Evolutionary conservation across 148 eudicot species (phyloP), one percentile per base, ranked within the genome.

Genomic region (Tetragonia tetragonoides): DNA sequence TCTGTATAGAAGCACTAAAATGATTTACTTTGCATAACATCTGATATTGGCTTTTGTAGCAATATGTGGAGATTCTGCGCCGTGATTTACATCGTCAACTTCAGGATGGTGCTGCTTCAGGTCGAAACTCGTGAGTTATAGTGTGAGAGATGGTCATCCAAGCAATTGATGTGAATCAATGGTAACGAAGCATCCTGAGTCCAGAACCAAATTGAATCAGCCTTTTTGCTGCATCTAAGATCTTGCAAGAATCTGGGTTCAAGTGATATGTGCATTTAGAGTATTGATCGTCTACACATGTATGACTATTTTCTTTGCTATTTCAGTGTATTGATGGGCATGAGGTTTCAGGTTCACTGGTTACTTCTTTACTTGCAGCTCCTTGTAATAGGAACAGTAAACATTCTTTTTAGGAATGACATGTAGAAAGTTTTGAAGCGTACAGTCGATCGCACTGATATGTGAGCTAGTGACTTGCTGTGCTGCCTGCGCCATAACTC

Each of bases 51-150:
- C 21, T 41, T 42, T 57, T 57, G 42, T 23, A 83, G 85, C 66
- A 57, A 75, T 83, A 79, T 69, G 9, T 66, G 70, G 85, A 79
- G 70, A 79, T 54, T 54, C 70, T 83, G 18, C 73, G 59, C 34
- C 7, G 60, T 46, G 85, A 83, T 72, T 14, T 83, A 44, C 56
- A 49, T 16, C 73, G 39, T n/a, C 77, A 34, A 14, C 80, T 83
- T 72, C 64, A 79, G 69, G 80, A 61, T 2, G 70, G 38, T 56
- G 65, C 77, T 37, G 46, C 54, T 64, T 75, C 59, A 15, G 73
- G 62, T 77, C 72, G 76, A 46, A 37, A 28, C 49, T 41, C 73
- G 3, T 77, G 49, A 57, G 6, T 17, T 17, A 17, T 16, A 16
- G 6, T 16, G 7, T 57, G 61, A 20, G 61, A 57, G n/a, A 57